Evolutionary conservation across 2,329 filamentous ascomycete species (phyloP).

Genomic region (Podosphaera fusca): DNA sequence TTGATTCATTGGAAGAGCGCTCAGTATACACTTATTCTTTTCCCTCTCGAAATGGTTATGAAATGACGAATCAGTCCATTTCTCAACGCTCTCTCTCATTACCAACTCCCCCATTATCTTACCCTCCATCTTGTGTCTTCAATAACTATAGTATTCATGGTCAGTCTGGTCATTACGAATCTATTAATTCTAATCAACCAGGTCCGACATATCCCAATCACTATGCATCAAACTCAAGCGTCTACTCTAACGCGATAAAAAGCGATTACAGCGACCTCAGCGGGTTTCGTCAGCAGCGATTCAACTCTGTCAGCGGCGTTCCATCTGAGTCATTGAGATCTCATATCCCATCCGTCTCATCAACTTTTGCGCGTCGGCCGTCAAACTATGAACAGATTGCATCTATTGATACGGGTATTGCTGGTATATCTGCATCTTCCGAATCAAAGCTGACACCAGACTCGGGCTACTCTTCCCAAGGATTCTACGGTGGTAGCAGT

Average conservation of each 20-base stretch:
- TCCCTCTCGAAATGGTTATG: slow-evolving; percentile 9
- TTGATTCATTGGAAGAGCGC: slow-evolving; percentile 19
- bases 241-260: slow-evolving; percentile 9
- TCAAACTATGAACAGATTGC: slow-evolving; percentile 10
- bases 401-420: slow-evolving; percentile 10
- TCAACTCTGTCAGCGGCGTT: slow-evolving; percentile 10
- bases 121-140: slow-evolving; percentile 6
- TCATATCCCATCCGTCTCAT: slow-evolving; percentile 7
- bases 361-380: slow-evolving; percentile 8
- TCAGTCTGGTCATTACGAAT: slow-evolving; percentile 7
- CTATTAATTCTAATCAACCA: slow-evolving; percentile 5
- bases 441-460: slow-evolving; percentile 12
- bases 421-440: slow-evolving; percentile 9
- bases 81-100: slow-evolving; percentile 12
- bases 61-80: slow-evolving; percentile 15
- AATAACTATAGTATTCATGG: slow-evolving; percentile 5
- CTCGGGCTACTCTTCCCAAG: slow-evolving; percentile 12
- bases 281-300: slow-evolving; percentile 9
- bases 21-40: slow-evolving; percentile 11
- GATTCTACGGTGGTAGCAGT: slow-evolving; percentile 5
- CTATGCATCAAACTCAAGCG: slow-evolving; percentile 7
- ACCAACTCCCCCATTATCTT: slow-evolving; percentile 12
- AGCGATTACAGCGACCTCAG: slow-evolving; percentile 9
- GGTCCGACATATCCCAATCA: slow-evolving; percentile 6
- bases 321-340: slow-evolving; percentile 5